Conservation (phyloP, 2,329 filamentous ascomycete genomes). For the Ambrosiella cleistominuta region DNA sequence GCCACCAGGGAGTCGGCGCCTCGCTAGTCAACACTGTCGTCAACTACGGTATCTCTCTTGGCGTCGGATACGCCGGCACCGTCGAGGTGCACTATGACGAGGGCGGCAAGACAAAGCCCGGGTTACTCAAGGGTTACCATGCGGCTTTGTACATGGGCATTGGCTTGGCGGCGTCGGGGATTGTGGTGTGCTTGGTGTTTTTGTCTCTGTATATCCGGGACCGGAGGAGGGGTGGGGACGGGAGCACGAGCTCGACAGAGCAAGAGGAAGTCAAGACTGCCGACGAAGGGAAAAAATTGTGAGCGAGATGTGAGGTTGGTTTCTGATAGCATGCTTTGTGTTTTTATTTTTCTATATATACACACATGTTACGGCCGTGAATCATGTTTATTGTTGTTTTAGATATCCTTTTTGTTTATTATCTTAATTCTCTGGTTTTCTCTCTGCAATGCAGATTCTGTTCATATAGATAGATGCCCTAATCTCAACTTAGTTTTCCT, state of each 20-base stretch:
- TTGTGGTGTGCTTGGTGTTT: slow-evolving; percentile 17
- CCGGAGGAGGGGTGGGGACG: neutral
- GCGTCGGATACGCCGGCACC: slow-evolving; percentile 47
- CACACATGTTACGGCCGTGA: neutral
- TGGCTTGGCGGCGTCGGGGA: slow-evolving; percentile 22
- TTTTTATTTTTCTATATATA: neutral
- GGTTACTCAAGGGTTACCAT: slow-evolving; percentile 20
- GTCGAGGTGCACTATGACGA: slow-evolving; percentile 30
- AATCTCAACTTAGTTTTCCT: neutral
- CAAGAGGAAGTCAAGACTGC: neutral
- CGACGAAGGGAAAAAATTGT: slow-evolving; percentile 10
- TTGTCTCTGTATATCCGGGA: slow-evolving; percentile 10
- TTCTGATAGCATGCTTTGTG: neutral
- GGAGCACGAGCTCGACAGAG: neutral
- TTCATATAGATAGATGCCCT: neutral
- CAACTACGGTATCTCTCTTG: slow-evolving; percentile 51
- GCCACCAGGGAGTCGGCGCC: slow-evolving; percentile 30
- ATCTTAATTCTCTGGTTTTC: neutral
- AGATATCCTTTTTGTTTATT: neutral
- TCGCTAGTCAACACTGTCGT: slow-evolving; percentile 46
- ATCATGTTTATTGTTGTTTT: neutral
- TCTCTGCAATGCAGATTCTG: neutral
- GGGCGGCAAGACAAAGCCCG: slow-evolving; percentile 16
- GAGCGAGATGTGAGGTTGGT: neutral
- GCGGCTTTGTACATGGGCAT: slow-evolving; percentile 27